Base-by-base conservation (phyloP, 139 green algal genomes). In the Micromonas commoda region DNA sequence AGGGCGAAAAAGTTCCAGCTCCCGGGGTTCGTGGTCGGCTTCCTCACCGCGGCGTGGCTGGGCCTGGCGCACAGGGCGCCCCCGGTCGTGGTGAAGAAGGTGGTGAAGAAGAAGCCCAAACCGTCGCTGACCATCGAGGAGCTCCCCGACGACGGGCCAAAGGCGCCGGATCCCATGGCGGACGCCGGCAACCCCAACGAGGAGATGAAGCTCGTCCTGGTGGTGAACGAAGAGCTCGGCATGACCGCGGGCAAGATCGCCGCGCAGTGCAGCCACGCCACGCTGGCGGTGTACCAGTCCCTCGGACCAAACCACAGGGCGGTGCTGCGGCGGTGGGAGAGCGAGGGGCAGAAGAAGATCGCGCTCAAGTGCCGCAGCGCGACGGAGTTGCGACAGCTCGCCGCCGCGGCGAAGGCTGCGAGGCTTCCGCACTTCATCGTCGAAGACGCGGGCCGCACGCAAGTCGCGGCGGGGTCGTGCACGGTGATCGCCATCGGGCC, bases 201-300 rank as follows among this genome's bases (percentile, higher is more conserved):
- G 4, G 68, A 75, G 68, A 45, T 63, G 37, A 72, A 80, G 34
- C 63, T 80, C 37, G 74, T 80, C 0, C 51, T 80, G 20, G 20
- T 71, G 26, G 74, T 73, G 0, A 28, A 31, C 33, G 33, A 24
- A 29, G 60, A 73, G 26, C 34, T 80, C 33, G 31, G 20, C 16
- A 80, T 80, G 74, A 23, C 20, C 24, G 31, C 35, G 38, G 79
- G 79, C 16, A 83, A 83, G 64, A 57, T 83, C 28, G 79, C 71
- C n/a, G 92, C 92, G 32, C 92, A 96, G 73, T 95, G 90, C 77
- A 85, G 86, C 16, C 92, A 96, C 71, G 92, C 90, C 1, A 90
- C 92, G 2, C 85, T 93, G 19, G 92, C 89, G 1, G 85, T 90
- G 29, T 66, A 93, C 20, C 81, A 90, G 64, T 35, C 83, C 64